These are phyloP conservation scores for Prototheca cutis DNA, from an alignment of 163 green algal genomes.

Conservation along the genomic window DNA sequence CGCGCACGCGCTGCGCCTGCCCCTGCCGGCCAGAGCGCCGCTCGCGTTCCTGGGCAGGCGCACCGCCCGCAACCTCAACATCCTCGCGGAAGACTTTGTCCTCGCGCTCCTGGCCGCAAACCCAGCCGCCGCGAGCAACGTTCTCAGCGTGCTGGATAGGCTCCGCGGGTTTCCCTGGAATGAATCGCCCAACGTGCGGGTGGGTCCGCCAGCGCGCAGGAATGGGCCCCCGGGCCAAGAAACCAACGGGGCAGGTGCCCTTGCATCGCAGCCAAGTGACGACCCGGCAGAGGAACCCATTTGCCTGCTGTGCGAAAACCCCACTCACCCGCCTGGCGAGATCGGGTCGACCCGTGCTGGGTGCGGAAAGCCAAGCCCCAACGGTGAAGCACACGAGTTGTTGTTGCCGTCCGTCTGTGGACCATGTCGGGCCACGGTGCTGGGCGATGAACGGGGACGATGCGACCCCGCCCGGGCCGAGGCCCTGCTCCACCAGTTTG, in stretches of 20 bases:
- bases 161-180: slow-evolving; percentile 4
- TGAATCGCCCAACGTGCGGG: slow-evolving; percentile 1
- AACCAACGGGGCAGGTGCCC: too few species aligned
- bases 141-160: background rate
- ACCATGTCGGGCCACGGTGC: too few species aligned
- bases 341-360: too few species aligned
- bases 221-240: background rate
- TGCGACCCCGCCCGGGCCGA: too few species aligned
- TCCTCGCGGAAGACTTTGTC: slow-evolving; percentile 41
- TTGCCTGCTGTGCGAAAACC: too few species aligned
- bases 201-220: background rate
- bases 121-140: slow-evolving; percentile 7
- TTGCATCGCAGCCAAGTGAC: too few species aligned
- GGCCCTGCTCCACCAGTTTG: background rate
- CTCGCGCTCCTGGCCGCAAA: slow-evolving; percentile 26
- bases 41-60: slow-evolving; percentile 1
- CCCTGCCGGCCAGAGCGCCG: background rate
- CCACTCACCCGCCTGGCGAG: too few species aligned
- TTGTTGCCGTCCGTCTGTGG: too few species aligned
- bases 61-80: slow-evolving; percentile 35
- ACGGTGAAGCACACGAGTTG: too few species aligned
- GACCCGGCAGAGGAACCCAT: too few species aligned
- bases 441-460: too few species aligned
- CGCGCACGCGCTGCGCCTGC: background rate
- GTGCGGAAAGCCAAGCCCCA: too few species aligned